Evolutionary conservation across 225 moss, liverwort and hornwort genomes (phyloP).

Genomic region (Thuidium tamariscinum): DNA sequence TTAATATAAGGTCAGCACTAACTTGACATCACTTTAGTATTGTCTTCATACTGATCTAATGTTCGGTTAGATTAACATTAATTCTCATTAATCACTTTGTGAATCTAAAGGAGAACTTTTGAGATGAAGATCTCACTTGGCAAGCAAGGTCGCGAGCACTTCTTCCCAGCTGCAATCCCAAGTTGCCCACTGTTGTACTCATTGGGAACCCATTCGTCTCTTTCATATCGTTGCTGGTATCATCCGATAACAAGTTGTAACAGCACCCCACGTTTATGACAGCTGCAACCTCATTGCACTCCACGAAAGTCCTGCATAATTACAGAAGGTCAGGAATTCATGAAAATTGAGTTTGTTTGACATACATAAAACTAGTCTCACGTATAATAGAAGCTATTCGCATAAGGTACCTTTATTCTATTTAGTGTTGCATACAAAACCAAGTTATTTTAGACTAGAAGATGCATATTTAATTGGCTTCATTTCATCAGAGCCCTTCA

Average conservation of each 20-base stretch:
- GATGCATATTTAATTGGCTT: neutral
- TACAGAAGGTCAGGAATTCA: neutral
- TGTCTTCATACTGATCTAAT: neutral
- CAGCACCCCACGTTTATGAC: conserved; percentile 58
- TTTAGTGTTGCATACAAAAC: neutral
- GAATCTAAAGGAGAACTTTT: neutral
- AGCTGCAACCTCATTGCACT: conserved; percentile 42
- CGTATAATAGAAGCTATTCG: neutral
- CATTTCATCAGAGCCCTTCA: neutral
- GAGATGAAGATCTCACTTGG: conserved; percentile 22
- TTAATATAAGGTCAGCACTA: neutral
- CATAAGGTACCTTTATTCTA: too few relatives aligned
- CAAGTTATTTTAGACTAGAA: neutral
- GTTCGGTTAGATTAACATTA: neutral
- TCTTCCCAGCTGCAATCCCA: conserved; percentile 45
- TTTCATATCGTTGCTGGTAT: neutral
- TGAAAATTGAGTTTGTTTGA: neutral
- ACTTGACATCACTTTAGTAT: neutral
- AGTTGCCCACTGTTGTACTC: conserved; percentile 17
- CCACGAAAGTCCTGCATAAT: conserved; percentile 37
- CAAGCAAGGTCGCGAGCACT: conserved; percentile 60
- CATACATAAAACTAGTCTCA: neutral
- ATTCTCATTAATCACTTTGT: neutral
- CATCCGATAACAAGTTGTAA: conserved; percentile 43
- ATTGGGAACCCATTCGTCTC: conserved; percentile 32